phyloP scores from a whole-genome alignment of 495 filamentous ascomycete genomes.

The Trypethelium eluteriae region DNA sequence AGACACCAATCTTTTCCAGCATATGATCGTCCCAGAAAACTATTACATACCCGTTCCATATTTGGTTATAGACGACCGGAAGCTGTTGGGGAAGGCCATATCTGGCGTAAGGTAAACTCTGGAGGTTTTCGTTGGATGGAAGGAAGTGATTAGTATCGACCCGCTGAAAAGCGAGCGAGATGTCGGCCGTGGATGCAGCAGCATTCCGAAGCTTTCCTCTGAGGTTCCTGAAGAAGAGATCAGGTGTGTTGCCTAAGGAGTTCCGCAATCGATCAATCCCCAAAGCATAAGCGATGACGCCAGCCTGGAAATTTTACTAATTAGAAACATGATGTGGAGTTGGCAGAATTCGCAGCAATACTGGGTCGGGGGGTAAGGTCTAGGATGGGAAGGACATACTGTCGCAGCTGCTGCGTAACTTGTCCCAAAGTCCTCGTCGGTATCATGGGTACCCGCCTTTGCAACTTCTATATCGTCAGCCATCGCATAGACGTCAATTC shows the following conservation, averaged over 20 bases:
- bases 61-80: background rate
- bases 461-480: background rate
- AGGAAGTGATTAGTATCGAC: background rate
- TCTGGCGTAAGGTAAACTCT: background rate
- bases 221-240: background rate
- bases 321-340: background rate
- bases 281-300: background rate
- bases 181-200: too few relatives aligned
- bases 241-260: background rate
- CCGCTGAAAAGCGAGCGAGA: background rate
- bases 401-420: background rate
- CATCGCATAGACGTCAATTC: background rate
- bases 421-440: background rate
- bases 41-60: background rate
- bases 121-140: background rate
- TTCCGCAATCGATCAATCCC: background rate
- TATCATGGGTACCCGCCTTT: background rate
- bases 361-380: too few relatives aligned
- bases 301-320: background rate
- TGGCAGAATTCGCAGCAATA: background rate
- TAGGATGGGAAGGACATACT: background rate
- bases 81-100: background rate
- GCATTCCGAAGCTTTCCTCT: background rate
- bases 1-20: background rate
- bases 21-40: background rate